Evolutionary conservation across 2,329 filamentous ascomycete species (phyloP).

Genomic region (Bipolaris bicolor): DNA sequence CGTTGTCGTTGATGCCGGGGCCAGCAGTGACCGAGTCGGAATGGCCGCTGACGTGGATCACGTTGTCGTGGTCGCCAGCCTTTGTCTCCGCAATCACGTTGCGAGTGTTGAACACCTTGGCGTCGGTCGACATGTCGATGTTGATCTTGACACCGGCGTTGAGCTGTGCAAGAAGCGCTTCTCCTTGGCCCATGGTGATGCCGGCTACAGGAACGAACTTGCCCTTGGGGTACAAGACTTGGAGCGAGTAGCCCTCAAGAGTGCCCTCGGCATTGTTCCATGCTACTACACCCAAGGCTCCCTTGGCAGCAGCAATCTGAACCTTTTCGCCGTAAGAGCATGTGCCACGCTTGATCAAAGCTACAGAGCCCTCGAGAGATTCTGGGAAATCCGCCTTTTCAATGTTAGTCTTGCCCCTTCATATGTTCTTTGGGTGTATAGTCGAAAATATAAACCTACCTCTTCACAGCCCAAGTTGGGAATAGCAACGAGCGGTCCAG

Average conservation of each 20-base stretch:
- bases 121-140: slow-evolving; percentile 36
- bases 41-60: slow-evolving; percentile 64
- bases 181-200: slow-evolving; percentile 65
- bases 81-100: slow-evolving; percentile 68
- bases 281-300: slow-evolving; percentile 71
- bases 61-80: slow-evolving; percentile 63
- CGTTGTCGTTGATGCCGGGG: slow-evolving; percentile 80
- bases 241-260: slow-evolving; percentile 51
- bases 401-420: neutral
- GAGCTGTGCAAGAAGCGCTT: slow-evolving; percentile 62
- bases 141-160: slow-evolving; percentile 45
- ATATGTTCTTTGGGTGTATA: neutral
- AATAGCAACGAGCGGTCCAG: slow-evolving; percentile 40
- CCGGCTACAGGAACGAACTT: slow-evolving; percentile 71
- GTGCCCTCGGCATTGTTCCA: slow-evolving; percentile 71
- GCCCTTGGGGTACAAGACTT: slow-evolving; percentile 58
- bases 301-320: slow-evolving; percentile 59
- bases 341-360: slow-evolving; percentile 71
- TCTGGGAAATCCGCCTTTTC: slow-evolving; percentile 65
- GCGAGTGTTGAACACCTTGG: slow-evolving; percentile 34
- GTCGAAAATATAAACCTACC: slow-evolving; percentile 18
- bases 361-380: slow-evolving; percentile 67
- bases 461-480: slow-evolving; percentile 45
- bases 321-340: slow-evolving; percentile 78
- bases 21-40: slow-evolving; percentile 66